phyloP scores from a whole-genome alignment of 148 eudicot species.

The Amaranthus palmeri region DNA sequence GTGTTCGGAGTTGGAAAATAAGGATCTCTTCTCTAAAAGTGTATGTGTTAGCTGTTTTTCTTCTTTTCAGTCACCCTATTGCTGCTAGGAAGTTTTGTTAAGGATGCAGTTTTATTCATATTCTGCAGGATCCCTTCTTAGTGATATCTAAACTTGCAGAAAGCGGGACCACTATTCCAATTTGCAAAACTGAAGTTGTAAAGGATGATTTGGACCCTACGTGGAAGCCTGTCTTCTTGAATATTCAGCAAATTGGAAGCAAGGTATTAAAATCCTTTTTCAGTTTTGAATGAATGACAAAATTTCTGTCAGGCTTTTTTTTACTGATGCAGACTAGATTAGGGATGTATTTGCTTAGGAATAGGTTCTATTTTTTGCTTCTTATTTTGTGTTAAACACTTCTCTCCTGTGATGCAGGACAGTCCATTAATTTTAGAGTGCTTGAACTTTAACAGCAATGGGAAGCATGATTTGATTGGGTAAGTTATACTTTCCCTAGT shows the following conservation, averaged over 20 bases:
- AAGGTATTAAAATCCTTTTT: constrained; percentile 49
- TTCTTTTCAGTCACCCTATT: constrained; percentile 13
- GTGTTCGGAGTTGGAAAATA: constrained; percentile 86
- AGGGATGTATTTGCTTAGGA: neutral
- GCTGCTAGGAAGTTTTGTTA: constrained; percentile 12
- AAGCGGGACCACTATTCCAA: constrained; percentile 60
- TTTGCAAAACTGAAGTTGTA: constrained; percentile 88
- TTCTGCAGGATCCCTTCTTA: constrained; percentile 86
- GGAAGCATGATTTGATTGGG: constrained; percentile 92
- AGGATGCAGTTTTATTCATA: constrained; percentile 12
- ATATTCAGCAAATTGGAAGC: constrained; percentile 72
- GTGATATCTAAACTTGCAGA: constrained; percentile 72
- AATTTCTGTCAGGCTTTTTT: neutral
- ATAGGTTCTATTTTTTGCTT: constrained; percentile 8
- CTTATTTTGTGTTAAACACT: constrained; percentile 1
- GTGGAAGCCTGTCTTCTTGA: constrained; percentile 75
- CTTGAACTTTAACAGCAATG: constrained; percentile 82
- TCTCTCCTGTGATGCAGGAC: constrained; percentile 59
- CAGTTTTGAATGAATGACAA: neutral
- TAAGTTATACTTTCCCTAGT: constrained; percentile 23
- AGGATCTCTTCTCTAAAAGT: constrained; percentile 88
- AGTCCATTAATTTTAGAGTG: constrained; percentile 79
- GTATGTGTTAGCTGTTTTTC: constrained; percentile 42
- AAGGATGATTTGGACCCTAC: constrained; percentile 73
- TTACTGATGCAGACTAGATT: neutral